Conservation (phyloP, 257 asterid species). For the Primulina eburnea region DNA sequence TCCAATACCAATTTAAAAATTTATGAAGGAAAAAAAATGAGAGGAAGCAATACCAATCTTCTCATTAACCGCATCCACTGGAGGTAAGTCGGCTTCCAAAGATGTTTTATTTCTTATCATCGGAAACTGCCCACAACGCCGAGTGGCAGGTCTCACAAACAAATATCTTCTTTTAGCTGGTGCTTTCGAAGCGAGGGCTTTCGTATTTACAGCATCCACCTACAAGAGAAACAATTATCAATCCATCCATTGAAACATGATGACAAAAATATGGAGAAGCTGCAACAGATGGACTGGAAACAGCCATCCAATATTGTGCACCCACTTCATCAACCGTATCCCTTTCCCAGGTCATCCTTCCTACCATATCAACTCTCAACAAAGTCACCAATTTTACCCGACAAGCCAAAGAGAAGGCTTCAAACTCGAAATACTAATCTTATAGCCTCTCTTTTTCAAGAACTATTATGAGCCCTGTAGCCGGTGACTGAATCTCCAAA, state of each 20-base stretch:
- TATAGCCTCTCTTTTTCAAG: no score
- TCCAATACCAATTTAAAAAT: not conserved
- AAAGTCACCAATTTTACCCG: no score
- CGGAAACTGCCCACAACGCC: conserved; percentile 23
- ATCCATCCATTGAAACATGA: conserved; percentile 14
- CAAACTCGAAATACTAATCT: no score
- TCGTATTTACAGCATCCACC: conserved; percentile 38
- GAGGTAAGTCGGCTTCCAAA: conserved; percentile 41
- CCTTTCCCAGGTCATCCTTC: not conserved
- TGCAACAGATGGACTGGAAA: not conserved
- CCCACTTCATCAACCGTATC: not conserved
- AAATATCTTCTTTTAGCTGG: conserved; percentile 25
- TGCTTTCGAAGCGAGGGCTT: conserved; percentile 28
- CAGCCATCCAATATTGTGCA: not conserved
- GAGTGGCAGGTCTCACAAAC: conserved; percentile 21
- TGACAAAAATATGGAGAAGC: not conserved
- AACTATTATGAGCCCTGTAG: no score
- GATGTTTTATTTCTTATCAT: conserved; percentile 48
- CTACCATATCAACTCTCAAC: no score
- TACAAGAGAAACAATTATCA: conserved; percentile 27
- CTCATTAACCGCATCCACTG: conserved; percentile 32
- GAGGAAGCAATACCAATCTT: conserved; percentile 39
- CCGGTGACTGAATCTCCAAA: not conserved
- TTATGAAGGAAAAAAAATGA: conserved; percentile 10
- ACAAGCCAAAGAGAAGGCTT: no score